These are phyloP conservation scores for Pilatotrama ljubarskyi DNA, from an alignment of 768 basidiomycete genomes.

Conservation along the genomic window DNA sequence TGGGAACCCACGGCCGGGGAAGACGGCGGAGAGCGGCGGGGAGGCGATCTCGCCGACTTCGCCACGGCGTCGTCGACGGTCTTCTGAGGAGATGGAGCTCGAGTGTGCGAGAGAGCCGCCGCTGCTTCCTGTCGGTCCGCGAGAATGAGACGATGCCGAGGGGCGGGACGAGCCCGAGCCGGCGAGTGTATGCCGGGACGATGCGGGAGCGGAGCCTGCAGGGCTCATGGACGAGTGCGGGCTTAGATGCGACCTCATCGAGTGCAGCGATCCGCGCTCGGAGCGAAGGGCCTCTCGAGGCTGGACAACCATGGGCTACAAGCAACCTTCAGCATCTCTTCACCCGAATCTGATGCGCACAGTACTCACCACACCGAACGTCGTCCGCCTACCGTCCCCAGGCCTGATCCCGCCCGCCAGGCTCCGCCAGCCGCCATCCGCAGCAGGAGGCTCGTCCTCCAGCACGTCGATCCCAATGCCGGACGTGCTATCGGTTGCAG, in stretches of 20 bases:
- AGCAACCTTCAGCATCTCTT: too few species aligned
- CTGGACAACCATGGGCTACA: slow-evolving; percentile 47
- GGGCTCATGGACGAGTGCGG: slow-evolving; percentile 39
- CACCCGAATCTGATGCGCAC: too few species aligned
- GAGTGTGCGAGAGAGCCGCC: slow-evolving; percentile 44
- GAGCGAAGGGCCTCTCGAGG: slow-evolving; percentile 46
- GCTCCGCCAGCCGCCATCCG: slow-evolving; percentile 61
- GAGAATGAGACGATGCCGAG: slow-evolving; percentile 42
- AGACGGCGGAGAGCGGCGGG: slow-evolving; percentile 35
- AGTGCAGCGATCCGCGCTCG: slow-evolving; percentile 66
- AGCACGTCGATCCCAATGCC: slow-evolving; percentile 55
- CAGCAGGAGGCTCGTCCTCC: slow-evolving; percentile 68
- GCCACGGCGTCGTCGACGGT: slow-evolving; percentile 34
- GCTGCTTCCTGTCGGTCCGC: slow-evolving; percentile 22
- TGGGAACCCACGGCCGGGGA: slow-evolving; percentile 12
- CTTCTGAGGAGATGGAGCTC: slow-evolving; percentile 56
- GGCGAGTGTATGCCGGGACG: slow-evolving; percentile 41
- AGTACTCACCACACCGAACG: slow-evolving; percentile 62
- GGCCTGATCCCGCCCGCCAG: slow-evolving; percentile 44
- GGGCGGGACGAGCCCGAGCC: slow-evolving; percentile 59
- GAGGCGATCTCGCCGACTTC: slow-evolving; percentile 26
- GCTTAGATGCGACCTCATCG: slow-evolving; percentile 57
- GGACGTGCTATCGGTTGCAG: slow-evolving; percentile 20
- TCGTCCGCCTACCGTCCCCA: slow-evolving; percentile 40
- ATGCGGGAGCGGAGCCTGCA: slow-evolving; percentile 53